Conservation (phyloP, 2,329 filamentous ascomycete genomes). For the Anthostomella pinea region DNA sequence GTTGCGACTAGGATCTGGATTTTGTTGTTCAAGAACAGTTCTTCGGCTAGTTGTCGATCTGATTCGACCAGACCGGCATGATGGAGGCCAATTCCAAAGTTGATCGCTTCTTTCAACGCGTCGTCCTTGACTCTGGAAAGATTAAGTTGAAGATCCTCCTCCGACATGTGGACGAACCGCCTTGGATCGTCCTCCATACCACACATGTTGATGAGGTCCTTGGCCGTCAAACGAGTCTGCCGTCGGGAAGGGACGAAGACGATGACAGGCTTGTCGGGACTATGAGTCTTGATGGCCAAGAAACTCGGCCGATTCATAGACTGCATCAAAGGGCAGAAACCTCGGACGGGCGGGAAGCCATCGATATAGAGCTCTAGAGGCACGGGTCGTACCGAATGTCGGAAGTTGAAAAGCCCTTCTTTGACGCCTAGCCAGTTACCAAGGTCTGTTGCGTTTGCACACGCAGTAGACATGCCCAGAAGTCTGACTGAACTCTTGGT, state of each 20-base stretch:
- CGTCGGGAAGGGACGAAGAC: constrained; percentile 95
- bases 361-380: constrained; percentile 96
- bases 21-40: constrained; percentile 95
- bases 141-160: constrained; percentile 87
- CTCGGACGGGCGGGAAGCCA: constrained; percentile 90
- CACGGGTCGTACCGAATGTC: constrained; percentile 93
- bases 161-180: constrained; percentile 88
- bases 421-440: constrained; percentile 97
- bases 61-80: constrained; percentile 96
- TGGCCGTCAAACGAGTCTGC: constrained; percentile 91
- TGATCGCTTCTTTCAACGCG: constrained; percentile 87
- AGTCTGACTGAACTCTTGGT: constrained; percentile 86
- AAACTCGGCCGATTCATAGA: constrained; percentile 99
- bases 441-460: constrained; percentile 90
- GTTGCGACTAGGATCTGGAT: constrained; percentile 96
- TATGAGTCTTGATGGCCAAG: constrained; percentile 93
- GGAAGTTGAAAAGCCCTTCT: constrained; percentile 93
- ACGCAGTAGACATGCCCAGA: constrained; percentile 98
- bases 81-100: constrained; percentile 94
- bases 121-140: constrained; percentile 91
- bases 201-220: constrained; percentile 94
- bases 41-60: constrained; percentile 86
- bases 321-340: constrained; percentile 97
- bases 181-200: constrained; percentile 98
- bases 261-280: constrained; percentile 94